These are phyloP conservation scores for Floccularia luteovirens DNA, from an alignment of 768 basidiomycete species.

Conservation along the genomic window DNA sequence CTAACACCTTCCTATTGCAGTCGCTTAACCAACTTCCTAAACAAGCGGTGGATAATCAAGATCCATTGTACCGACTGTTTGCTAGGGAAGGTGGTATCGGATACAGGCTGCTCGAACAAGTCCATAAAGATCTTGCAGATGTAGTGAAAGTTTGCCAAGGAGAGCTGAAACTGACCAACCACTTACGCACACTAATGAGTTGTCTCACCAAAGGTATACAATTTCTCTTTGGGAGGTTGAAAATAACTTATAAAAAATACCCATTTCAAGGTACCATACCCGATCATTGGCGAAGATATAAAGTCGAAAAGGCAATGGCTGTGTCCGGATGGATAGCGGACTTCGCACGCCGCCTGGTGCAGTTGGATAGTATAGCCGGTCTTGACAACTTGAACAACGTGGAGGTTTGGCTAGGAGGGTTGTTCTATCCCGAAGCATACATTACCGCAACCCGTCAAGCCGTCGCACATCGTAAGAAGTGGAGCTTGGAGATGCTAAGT, in stretches of 20 bases:
- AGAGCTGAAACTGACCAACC: slow-evolving; percentile 91
- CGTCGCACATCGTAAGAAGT: slow-evolving; percentile 87
- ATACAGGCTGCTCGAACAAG: slow-evolving; percentile 57
- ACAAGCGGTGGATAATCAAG: slow-evolving; percentile 62
- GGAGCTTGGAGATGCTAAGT: slow-evolving; percentile 86
- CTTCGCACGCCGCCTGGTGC: slow-evolving; percentile 71
- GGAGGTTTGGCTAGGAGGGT: slow-evolving; percentile 86
- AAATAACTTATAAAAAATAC: slow-evolving; percentile 1
- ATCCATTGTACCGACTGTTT: slow-evolving; percentile 87
- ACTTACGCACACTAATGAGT: slow-evolving; percentile 87
- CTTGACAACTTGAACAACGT: slow-evolving; percentile 59
- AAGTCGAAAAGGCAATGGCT: slow-evolving; percentile 74
- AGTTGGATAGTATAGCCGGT: slow-evolving; percentile 66
- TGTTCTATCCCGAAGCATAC: slow-evolving; percentile 97
- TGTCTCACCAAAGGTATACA: slow-evolving; percentile 76
- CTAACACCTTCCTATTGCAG: slow-evolving; percentile 22
- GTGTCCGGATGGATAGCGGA: slow-evolving; percentile 84
- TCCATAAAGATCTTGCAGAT: slow-evolving; percentile 75
- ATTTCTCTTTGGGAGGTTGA: no score
- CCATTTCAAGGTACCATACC: slow-evolving; percentile 70
- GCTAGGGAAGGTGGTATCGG: slow-evolving; percentile 82
- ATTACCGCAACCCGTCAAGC: slow-evolving; percentile 93
- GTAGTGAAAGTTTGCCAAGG: slow-evolving; percentile 84
- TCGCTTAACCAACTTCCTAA: slow-evolving; percentile 58
- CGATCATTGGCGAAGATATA: slow-evolving; percentile 83